Evolutionary conservation across 1,284 basidiomycete genomes (phyloP), one percentile per base, ranked within the genome.

Genomic region (Farysia itapuensis): DNA sequence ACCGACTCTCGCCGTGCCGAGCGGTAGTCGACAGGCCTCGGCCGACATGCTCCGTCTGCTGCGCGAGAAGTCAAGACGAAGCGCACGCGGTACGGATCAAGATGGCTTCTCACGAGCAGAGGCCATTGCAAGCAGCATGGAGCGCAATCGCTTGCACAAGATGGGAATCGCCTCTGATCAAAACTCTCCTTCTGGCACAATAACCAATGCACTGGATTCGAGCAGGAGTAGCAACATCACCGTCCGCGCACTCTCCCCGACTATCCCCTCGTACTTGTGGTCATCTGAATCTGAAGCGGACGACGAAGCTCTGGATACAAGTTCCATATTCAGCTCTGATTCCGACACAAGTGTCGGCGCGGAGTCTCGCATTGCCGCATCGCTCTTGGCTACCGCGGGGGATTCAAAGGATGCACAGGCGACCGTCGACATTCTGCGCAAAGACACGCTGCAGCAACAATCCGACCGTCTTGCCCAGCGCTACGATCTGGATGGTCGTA

Each of bases 91-190:
- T 2, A 53, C 43, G 3, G 57, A 53, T 31, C 42, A 44, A 3
- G 50, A 53, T 19, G 57, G 57, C 6, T 43, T 60, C 25, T 45
- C 45, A n/a, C 41, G 43, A 12, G 57, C 57, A 31, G 57, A 60
- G 12, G 57, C 33, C 1, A 60, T 60, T 16, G 57, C 57, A 12
- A 21, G 16, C 3, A 50, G 29, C 39, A 60, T 60, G 50, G 57
- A 60, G 39, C 42, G 43, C 19, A 50, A 60, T 28, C 41, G 57
- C 21, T 38, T 60, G 2, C 35, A 31, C 4, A 33, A 33, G 16
- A 44, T 53, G 35, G 57, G 57, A 14, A 53, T 60, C 26, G 25
- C n/a, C 11, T n/a, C 37, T 16, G 28, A 28, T 26, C n/a, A n/a
- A n/a, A n/a, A n/a, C n/a, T n/a, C n/a, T n/a, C n/a, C n/a, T n/a